These are phyloP conservation scores for Paramarasmius palmivorus DNA, from an alignment of 1,284 basidiomycete genomes.

Conservation along the genomic window DNA sequence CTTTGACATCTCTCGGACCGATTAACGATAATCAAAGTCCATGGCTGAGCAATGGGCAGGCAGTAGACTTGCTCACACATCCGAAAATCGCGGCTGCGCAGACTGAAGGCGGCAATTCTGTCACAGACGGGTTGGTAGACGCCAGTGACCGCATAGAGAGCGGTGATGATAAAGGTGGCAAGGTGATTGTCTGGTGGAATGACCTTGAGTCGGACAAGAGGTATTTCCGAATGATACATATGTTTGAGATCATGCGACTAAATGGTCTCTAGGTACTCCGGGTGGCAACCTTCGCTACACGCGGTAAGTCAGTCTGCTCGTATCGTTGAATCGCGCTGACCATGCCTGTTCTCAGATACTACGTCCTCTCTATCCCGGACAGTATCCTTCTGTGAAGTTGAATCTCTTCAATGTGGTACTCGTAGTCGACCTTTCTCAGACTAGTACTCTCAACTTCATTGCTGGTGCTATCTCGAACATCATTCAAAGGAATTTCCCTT, in stretches of 20 bases:
- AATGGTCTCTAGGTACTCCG: slow-evolving; percentile 43
- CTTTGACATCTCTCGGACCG: slow-evolving; percentile 65
- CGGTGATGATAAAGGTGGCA: slow-evolving; percentile 36
- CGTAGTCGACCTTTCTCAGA: slow-evolving; percentile 74
- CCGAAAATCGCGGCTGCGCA: slow-evolving; percentile 53
- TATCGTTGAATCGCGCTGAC: slow-evolving; percentile 12
- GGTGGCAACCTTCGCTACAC: slow-evolving; percentile 52
- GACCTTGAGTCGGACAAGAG: slow-evolving; percentile 84
- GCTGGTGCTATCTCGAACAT: slow-evolving; percentile 63
- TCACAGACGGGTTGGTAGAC: slow-evolving; percentile 80
- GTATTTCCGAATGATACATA: slow-evolving; percentile 33
- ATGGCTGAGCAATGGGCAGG: slow-evolving; percentile 45
- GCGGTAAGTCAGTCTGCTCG: slow-evolving; percentile 36
- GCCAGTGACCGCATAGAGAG: slow-evolving; percentile 85
- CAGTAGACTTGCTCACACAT: slow-evolving; percentile 73
- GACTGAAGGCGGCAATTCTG: slow-evolving; percentile 35
- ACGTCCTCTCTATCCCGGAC: slow-evolving; percentile 72
- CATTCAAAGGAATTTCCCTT: slow-evolving; percentile 71
- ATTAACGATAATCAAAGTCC: slow-evolving; percentile 20
- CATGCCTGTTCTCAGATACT: slow-evolving; percentile 57
- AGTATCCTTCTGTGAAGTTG: slow-evolving; percentile 67
- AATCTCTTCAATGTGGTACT: slow-evolving; percentile 86
- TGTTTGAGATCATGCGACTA: not conserved
- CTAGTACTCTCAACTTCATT: slow-evolving; percentile 62
- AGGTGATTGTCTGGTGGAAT: slow-evolving; percentile 83